Percentiles rank a stretch among this genome's conserved stretches.
Evolutionary conservation across 192 early-diverging fungal species (phyloP).

Genomic region (Umbelopsis ramanniana): DNA sequence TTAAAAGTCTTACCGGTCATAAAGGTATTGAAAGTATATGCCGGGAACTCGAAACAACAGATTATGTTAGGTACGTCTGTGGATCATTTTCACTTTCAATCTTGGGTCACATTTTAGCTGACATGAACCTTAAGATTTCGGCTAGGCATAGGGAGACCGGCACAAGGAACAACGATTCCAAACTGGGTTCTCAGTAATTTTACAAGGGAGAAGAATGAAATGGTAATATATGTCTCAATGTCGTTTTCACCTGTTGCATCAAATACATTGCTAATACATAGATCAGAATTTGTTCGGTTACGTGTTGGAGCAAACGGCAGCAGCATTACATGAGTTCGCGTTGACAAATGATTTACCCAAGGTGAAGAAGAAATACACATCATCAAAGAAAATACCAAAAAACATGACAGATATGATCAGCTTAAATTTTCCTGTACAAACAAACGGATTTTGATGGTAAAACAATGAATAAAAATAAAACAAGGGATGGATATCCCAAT

Average conservation of each 20-base stretch:
- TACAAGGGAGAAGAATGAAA: slow-evolving; percentile 54
- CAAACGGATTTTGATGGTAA: background rate
- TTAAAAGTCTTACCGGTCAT: slow-evolving; percentile 55
- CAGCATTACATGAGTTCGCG: slow-evolving; percentile 58
- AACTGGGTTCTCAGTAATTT: slow-evolving; percentile 56
- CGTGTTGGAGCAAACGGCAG: slow-evolving; percentile 52
- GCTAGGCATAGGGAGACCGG: slow-evolving; percentile 60
- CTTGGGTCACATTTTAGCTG: background rate
- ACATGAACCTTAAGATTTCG: slow-evolving; percentile 41
- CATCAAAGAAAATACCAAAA: slow-evolving; percentile 58
- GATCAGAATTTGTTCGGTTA: slow-evolving; percentile 56
- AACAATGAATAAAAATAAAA: too few relatives aligned
- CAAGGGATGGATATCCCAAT: background rate
- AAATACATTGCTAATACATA: background rate
- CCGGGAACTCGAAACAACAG: slow-evolving; percentile 44
- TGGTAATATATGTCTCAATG: slow-evolving; percentile 39
- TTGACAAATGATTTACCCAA: slow-evolving; percentile 54
- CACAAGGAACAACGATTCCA: slow-evolving; percentile 37
- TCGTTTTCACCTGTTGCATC: background rate
- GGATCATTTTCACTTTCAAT: background rate
- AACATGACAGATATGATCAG: slow-evolving; percentile 44
- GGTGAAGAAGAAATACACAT: slow-evolving; percentile 61
- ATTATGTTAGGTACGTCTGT: slow-evolving; percentile 47
- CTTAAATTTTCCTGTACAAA: slow-evolving; percentile 42
- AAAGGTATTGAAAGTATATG: slow-evolving; percentile 59